These are phyloP conservation scores for Aspergillus ochraceus DNA, from an alignment of 2,329 filamentous ascomycete species.

Conservation along the genomic window DNA sequence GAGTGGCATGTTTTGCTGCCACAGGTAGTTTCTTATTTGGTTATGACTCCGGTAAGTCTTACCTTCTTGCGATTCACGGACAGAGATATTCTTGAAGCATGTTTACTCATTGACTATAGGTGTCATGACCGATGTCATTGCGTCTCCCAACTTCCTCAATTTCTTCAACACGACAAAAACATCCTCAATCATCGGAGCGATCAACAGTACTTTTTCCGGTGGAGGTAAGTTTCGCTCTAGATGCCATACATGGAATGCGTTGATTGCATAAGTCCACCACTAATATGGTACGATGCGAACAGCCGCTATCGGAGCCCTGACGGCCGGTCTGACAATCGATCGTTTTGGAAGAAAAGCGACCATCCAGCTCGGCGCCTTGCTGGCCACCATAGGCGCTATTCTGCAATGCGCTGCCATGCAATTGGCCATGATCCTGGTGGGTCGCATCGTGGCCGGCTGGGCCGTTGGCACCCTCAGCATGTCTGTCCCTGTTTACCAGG, in stretches of 20 bases:
- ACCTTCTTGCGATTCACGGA: neutral
- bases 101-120: conserved; percentile 2
- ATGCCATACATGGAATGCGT: neutral
- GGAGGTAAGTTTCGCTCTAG: conserved; percentile 40
- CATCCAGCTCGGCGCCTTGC: conserved; percentile 57
- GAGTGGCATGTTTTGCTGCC: conserved; percentile 13
- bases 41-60: conserved; percentile 3
- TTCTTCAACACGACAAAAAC: conserved; percentile 56
- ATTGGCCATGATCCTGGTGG: conserved; percentile 57
- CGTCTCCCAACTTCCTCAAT: conserved; percentile 55
- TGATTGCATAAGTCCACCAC: neutral
- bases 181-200: conserved; percentile 59
- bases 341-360: conserved; percentile 60
- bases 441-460: conserved; percentile 53
- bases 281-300: conserved; percentile 4
- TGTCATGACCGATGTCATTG: conserved; percentile 50
- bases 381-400: conserved; percentile 56
- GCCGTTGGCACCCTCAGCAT: conserved; percentile 50
- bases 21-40: conserved; percentile 10
- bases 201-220: conserved; percentile 63
- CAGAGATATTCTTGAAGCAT: neutral
- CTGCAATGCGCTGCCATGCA: conserved; percentile 60
- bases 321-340: conserved; percentile 61
- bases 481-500: conserved; percentile 62
- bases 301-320: conserved; percentile 53